Conservation (phyloP, 768 basidiomycete species). For the Mycena vitilis region DNA sequence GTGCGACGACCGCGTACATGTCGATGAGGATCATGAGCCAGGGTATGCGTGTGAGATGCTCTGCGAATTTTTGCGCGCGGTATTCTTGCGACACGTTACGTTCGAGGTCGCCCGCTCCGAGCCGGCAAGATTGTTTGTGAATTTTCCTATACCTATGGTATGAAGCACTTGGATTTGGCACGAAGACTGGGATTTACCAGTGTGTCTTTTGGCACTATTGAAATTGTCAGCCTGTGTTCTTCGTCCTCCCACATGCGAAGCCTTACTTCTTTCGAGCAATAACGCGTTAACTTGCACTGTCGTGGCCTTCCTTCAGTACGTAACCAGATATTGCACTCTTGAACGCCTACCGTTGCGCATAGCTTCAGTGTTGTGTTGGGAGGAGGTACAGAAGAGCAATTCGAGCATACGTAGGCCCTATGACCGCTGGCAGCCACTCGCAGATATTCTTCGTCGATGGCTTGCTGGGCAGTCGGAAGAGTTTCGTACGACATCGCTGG, state of each 20-base stretch:
- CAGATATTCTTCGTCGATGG: slow-evolving; percentile 24
- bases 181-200: background rate
- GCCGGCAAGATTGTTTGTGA: slow-evolving; percentile 15
- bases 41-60: slow-evolving; percentile 14
- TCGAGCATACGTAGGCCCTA: slow-evolving; percentile 17
- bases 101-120: slow-evolving; percentile 12
- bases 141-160: background rate
- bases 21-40: slow-evolving; percentile 28
- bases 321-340: background rate
- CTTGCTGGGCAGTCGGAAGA: slow-evolving; percentile 23
- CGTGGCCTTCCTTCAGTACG: background rate
- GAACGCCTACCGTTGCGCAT: background rate
- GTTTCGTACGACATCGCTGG: slow-evolving; percentile 16
- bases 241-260: background rate
- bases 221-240: background rate
- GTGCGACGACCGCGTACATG: slow-evolving; percentile 23
- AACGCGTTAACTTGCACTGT: slow-evolving; percentile 26
- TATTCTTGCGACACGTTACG: slow-evolving; percentile 19
- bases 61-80: slow-evolving; percentile 20
- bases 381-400: slow-evolving; percentile 5
- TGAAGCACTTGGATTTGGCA: too few relatives aligned
- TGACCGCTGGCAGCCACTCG: background rate
- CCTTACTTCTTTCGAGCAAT: slow-evolving; percentile 17
- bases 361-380: background rate
- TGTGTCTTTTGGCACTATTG: slow-evolving; percentile 9